Conservation (phyloP, 1,284 basidiomycete genomes). For the Cryptococcus sp. region DNA sequence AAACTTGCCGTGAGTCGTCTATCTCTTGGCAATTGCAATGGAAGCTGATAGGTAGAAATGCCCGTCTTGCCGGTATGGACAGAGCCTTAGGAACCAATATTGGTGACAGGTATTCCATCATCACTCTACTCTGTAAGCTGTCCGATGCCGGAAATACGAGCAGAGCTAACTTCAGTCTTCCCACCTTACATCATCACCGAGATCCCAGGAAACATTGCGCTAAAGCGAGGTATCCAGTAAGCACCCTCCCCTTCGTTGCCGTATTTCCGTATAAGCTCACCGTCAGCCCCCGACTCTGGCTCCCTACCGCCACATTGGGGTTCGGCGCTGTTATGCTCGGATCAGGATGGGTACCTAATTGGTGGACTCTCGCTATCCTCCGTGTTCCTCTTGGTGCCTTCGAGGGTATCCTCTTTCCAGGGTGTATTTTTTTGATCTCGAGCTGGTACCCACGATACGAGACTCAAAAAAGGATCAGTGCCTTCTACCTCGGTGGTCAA, state of each 20-base stretch:
- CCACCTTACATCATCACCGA: conserved; percentile 48
- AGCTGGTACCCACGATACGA: conserved; percentile 52
- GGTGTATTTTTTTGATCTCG: conserved; percentile 48
- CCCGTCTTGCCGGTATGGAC: conserved; percentile 31
- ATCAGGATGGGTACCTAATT: conserved; percentile 57
- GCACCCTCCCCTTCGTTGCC: too few relatives aligned
- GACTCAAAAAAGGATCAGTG: conserved; percentile 40
- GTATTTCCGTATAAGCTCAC: not conserved
- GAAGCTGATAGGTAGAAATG: not conserved
- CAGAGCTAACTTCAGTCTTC: conserved; percentile 21
- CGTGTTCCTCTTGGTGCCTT: conserved; percentile 48
- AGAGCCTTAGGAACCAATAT: conserved; percentile 27
- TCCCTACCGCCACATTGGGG: conserved; percentile 48
- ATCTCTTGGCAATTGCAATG: not conserved
- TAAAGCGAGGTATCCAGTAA: not conserved
- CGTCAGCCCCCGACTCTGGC: conserved; percentile 42
- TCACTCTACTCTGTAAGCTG: conserved; percentile 25
- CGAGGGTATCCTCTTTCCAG: conserved; percentile 39
- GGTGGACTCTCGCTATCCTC: conserved; percentile 50
- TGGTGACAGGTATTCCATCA: conserved; percentile 45
- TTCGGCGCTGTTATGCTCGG: conserved; percentile 59
- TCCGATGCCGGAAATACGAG: not conserved
- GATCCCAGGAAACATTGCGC: conserved; percentile 10
- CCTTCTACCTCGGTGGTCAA: conserved; percentile 48
- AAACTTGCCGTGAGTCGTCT: not conserved